Percentiles rank a stretch among this genome's conserved stretches.
Evolutionary conservation across 2,329 filamentous ascomycete species (phyloP).

Genomic region (Alternaria viburni): DNA sequence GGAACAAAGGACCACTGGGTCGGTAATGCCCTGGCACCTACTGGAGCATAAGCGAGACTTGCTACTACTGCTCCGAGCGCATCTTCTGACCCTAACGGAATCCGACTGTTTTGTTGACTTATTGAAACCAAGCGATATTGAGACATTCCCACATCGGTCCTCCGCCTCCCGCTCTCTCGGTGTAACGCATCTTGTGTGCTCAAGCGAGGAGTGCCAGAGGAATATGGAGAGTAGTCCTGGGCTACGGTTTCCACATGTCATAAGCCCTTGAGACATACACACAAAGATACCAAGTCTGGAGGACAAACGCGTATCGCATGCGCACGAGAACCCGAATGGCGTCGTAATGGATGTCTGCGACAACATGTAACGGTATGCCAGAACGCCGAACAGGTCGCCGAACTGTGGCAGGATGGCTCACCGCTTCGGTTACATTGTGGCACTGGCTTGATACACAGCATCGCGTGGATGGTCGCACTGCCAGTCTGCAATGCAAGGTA

Average conservation of each 20-base stretch:
- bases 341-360: not conserved
- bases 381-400: slow-evolving; percentile 16
- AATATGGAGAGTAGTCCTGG: not conserved
- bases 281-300: not conserved
- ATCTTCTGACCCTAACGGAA: slow-evolving; percentile 4
- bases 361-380: not conserved
- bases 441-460: slow-evolving; percentile 9
- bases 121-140: not conserved
- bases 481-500: slow-evolving; percentile 20
- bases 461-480: slow-evolving; percentile 9
- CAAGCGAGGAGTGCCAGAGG: not conserved
- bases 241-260: not conserved
- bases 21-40: not conserved
- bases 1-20: slow-evolving; percentile 1
- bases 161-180: not conserved
- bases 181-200: not conserved
- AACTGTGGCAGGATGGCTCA: slow-evolving; percentile 19
- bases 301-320: not conserved
- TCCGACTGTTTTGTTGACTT: not conserved
- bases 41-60: slow-evolving; percentile 1
- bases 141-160: not conserved
- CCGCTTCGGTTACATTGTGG: slow-evolving; percentile 11
- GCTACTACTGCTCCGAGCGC: not conserved
- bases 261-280: not conserved
- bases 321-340: not conserved